Base-by-base conservation (phyloP, 2,329 filamentous ascomycete genomes). In the Gaeumannomyces tritici region DNA sequence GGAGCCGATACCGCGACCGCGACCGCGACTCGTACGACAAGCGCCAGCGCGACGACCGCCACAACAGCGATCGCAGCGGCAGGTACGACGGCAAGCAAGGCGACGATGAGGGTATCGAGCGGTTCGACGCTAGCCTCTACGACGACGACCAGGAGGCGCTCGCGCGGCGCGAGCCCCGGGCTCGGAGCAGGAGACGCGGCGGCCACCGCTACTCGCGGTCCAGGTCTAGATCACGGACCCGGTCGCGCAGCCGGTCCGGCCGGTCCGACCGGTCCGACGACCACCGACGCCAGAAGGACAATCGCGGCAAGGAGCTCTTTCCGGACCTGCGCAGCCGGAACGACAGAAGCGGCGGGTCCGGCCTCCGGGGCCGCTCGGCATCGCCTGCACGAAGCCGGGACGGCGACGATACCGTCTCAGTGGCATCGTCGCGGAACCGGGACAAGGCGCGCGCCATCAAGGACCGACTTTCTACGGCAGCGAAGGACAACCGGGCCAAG, bases 81-180 rank as follows among this genome's bases (percentile, higher is more conserved):
- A 73, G 76, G 59, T 79, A 80, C 60, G 76, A 79, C 58, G 77
- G 79, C 57, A 71, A 77, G 74, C 68, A 76, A 73, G 65, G 66
- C 24, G 70, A 74, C n/a, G 79, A 78, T 54, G 80, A 84, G 6
- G 78, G 81, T 47, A 77, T 82, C 47, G 77, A 80, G 64, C 75
- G 77, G 0, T 93, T 91, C 68, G 86, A 89, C 68, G 89, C 83
- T 57, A 86, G 81, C 65, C 84, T 92, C 75, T 91, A 91, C 59
- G 72, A 77, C 51, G 81, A 83, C 60, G 78, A 84, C 64, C 75
- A 75, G 54, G 70, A 70, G 24, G 68, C 74, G 21, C 75, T 72
- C 47, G 70, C 78, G 8, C 68, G 63, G 27, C 75, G 72, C 12
- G 63, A 59, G 21, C 33, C 70, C 42, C 65, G 61, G n/a, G 66